phyloP scores from a whole-genome alignment of 257 asterid species.

The Ligustrum vulgare region DNA sequence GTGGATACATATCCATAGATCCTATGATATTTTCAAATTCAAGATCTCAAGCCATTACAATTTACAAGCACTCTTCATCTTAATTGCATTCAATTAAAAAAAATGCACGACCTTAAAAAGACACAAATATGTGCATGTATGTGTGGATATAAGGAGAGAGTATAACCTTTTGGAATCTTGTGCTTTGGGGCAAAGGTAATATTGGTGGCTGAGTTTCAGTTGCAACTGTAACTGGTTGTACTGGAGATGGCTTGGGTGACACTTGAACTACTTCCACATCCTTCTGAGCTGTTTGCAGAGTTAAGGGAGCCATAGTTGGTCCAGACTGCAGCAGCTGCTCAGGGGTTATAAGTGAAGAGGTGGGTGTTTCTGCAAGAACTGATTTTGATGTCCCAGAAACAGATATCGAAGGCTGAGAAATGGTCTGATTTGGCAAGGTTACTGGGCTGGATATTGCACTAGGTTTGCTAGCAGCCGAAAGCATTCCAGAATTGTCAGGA shows the following conservation, averaged over 20 bases:
- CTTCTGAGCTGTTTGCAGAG: constrained; percentile 64
- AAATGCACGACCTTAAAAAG: no score
- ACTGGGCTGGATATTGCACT: constrained; percentile 38
- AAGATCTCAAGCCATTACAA: not conserved
- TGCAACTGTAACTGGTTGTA: constrained; percentile 40
- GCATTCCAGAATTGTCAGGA: constrained; percentile 41
- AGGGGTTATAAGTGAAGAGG: constrained; percentile 76
- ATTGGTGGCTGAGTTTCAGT: constrained; percentile 84
- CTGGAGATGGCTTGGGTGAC: constrained; percentile 52
- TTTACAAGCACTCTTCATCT: not conserved
- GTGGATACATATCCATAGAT: no score
- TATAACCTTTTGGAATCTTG: constrained; percentile 63
- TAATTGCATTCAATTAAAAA: not conserved
- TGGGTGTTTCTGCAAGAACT: constrained; percentile 44
- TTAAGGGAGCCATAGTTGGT: constrained; percentile 45
- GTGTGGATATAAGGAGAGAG: not conserved
- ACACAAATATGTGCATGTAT: no score
- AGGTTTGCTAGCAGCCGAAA: constrained; percentile 47
- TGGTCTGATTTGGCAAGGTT: constrained; percentile 42
- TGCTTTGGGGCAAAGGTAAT: constrained; percentile 70
- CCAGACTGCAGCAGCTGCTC: constrained; percentile 79
- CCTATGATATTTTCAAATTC: not conserved
- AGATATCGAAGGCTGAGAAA: constrained; percentile 43
- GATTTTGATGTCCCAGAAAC: constrained; percentile 47
- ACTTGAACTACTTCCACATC: constrained; percentile 91